Percentiles rank a stretch among this genome's conserved stretches.
Evolutionary conservation across 2,329 filamentous ascomycete species (phyloP).

Genomic region (Colletotrichum aenigma): DNA sequence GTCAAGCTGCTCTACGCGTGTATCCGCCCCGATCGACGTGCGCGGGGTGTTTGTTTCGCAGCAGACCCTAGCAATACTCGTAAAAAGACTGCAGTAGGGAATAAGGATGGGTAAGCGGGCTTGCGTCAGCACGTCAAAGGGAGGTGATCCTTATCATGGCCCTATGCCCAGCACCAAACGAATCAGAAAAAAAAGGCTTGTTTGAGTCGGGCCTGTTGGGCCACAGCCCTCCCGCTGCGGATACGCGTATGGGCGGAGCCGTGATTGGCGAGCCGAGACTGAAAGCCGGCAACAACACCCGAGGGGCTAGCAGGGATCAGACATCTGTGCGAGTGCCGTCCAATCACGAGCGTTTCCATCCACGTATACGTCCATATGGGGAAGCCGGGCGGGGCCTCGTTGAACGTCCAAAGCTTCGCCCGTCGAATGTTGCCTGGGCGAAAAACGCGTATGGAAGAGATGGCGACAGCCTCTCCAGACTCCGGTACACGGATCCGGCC

Average conservation of each 20-base stretch:
- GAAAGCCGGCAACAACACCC: not conserved
- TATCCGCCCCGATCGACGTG: not conserved
- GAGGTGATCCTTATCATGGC: not conserved
- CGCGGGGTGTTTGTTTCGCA: not conserved
- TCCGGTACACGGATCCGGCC: not conserved
- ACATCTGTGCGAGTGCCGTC: rapidly evolving
- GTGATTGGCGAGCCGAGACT: not conserved
- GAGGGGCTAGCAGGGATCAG: not conserved
- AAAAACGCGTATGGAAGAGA: constrained; percentile 1
- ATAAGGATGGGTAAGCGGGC: not conserved
- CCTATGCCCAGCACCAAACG: not conserved
- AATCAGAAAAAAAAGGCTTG: not conserved
- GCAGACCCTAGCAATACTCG: not conserved
- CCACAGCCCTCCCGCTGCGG: not conserved
- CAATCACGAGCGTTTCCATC: not conserved
- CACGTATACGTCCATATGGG: constrained; percentile 2
- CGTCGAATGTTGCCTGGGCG: not conserved
- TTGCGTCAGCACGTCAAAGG: not conserved
- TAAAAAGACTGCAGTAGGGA: not conserved
- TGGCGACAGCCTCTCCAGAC: not conserved
- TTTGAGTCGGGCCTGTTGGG: not conserved
- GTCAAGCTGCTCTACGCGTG: not conserved
- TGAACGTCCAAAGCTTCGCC: not conserved
- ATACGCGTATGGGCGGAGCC: not conserved
- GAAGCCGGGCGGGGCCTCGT: not conserved